Evolutionary conservation across 768 basidiomycete species (phyloP).

Genomic region (Suillus brevipes): DNA sequence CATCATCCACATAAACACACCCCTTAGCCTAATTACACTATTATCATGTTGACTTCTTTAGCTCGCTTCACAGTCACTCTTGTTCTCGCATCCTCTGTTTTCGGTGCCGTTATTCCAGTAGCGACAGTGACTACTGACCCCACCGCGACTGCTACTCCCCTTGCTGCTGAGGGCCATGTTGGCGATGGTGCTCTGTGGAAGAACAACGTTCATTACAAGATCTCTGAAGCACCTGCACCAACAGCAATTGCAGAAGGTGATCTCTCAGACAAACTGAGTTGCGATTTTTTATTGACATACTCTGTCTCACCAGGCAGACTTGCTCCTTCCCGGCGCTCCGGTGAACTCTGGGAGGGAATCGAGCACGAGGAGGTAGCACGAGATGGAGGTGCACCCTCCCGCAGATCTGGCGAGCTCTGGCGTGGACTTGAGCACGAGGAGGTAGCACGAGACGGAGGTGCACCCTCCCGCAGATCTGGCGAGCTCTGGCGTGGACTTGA

Average conservation of each 20-base stretch:
- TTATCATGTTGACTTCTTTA: not conserved
- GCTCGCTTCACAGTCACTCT: conserved; percentile 1
- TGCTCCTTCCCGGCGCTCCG: not conserved
- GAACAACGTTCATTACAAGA: conserved; percentile 23
- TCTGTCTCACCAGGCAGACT: not conserved
- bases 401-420: conserved; percentile 2
- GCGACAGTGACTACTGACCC: not conserved
- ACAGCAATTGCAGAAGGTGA: not conserved
- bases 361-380: not conserved
- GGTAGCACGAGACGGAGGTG: not conserved
- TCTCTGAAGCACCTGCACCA: not conserved
- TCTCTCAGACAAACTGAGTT: not conserved
- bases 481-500: not conserved
- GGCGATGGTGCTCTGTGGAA: conserved; percentile 11
- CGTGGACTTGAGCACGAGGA: not conserved
- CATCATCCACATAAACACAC: not conserved
- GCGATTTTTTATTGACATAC: not conserved
- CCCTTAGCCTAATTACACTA: not conserved
- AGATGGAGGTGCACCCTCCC: not conserved
- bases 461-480: not conserved
- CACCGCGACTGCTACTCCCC: not conserved
- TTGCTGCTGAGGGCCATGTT: not conserved
- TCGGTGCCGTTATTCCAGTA: conserved; percentile 17
- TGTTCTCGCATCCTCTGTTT: conserved; percentile 15
- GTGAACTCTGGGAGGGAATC: not conserved